Conservation (phyloP, 805 yeast species). For the Torulaspora delbrueckii region DNA sequence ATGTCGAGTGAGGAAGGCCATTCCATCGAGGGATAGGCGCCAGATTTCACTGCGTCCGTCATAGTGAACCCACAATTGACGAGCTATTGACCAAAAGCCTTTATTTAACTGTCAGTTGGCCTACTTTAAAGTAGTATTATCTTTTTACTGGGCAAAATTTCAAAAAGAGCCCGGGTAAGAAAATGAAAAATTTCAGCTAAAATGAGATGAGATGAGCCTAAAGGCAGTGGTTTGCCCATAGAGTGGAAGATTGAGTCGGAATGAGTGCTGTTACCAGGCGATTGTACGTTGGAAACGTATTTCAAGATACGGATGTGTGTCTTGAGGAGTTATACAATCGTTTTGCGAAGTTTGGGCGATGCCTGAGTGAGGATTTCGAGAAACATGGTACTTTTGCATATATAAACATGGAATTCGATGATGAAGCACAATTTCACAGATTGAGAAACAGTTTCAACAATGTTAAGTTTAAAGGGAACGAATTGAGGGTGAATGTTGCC, state of each 20-base stretch:
- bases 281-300: slow-evolving; percentile 32
- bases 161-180: not conserved
- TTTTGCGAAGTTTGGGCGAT: slow-evolving; percentile 56
- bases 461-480: slow-evolving; percentile 68
- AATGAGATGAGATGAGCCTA: slow-evolving; percentile 11
- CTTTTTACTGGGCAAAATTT: slow-evolving; percentile 1
- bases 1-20: slow-evolving; percentile 43
- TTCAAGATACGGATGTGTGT: slow-evolving; percentile 24
- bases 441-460: slow-evolving; percentile 61
- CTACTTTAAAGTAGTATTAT: not conserved
- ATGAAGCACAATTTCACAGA: slow-evolving; percentile 38
- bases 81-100: not conserved
- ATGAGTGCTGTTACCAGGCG: slow-evolving; percentile 20
- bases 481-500: slow-evolving; percentile 58
- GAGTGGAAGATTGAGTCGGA: too few relatives aligned
- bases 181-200: slow-evolving; percentile 1
- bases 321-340: slow-evolving; percentile 47
- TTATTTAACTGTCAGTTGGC: not conserved
- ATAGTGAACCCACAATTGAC: not conserved
- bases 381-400: slow-evolving; percentile 58
- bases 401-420: slow-evolving; percentile 51
- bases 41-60: slow-evolving; percentile 10
- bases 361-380: slow-evolving; percentile 48
- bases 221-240: not conserved
- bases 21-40: slow-evolving; percentile 29